These are phyloP conservation scores for Isabelozyma pseudorhagii DNA, from an alignment of 805 yeast genomes.

Conservation along the genomic window DNA sequence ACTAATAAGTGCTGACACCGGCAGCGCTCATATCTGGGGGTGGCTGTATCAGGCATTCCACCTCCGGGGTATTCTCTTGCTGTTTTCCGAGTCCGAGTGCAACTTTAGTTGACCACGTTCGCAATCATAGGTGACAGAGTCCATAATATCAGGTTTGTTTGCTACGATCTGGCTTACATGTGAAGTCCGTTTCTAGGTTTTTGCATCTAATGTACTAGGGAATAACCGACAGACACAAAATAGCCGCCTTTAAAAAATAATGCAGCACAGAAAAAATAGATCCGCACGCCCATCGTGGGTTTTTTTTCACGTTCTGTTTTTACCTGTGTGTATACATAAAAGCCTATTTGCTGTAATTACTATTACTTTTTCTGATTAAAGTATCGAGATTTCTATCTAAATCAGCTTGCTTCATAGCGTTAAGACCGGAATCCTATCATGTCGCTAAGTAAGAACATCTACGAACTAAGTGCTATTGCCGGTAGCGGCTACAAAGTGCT, in stretches of 20 bases:
- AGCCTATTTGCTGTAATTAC: not conserved
- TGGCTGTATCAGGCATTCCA: not conserved
- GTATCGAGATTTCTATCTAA: not conserved
- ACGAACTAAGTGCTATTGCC: constrained; percentile 23
- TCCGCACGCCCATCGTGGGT: not conserved
- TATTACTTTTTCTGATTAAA: not conserved
- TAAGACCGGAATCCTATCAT: not conserved
- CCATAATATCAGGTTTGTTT: too few species aligned
- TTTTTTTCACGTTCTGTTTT: not conserved
- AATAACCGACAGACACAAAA: not conserved
- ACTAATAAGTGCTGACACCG: not conserved
- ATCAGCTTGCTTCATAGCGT: not conserved
- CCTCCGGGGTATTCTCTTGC: not conserved
- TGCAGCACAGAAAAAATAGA: not conserved
- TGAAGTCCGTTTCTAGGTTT: too few species aligned
- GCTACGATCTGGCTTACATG: too few species aligned
- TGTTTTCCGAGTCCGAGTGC: too few species aligned
- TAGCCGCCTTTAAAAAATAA: not conserved
- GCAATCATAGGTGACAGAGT: too few species aligned
- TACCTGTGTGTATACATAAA: too few species aligned
- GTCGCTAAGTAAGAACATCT: constrained; percentile 11
- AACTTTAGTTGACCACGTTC: too few species aligned
- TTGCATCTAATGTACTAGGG: not conserved
- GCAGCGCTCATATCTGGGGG: not conserved
- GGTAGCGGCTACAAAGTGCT: constrained; percentile 18